A percentile compares a stretch with the other conserved stretches of the same genome.
phyloP scores from a whole-genome alignment of 441 rosid genomes.

The Erodium moschatum region DNA sequence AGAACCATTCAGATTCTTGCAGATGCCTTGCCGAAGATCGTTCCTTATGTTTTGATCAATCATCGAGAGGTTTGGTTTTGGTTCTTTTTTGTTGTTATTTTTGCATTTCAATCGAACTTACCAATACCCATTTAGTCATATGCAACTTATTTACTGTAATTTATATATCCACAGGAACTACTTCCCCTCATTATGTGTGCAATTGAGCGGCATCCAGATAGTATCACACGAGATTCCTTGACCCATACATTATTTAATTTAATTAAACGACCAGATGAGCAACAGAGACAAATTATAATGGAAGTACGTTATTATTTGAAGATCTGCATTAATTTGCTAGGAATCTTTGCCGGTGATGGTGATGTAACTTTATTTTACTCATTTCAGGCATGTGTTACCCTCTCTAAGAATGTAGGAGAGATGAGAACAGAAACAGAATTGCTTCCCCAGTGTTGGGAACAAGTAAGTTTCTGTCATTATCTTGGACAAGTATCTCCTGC shows the following conservation, averaged over 20 bases:
- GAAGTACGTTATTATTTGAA: constrained; percentile 52
- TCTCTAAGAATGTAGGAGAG: constrained; percentile 90
- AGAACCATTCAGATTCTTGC: constrained; percentile 94
- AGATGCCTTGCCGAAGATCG: constrained; percentile 93
- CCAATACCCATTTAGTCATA: neutral
- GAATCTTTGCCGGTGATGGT: constrained; percentile 18
- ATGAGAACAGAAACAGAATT: constrained; percentile 97
- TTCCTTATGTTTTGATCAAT: constrained; percentile 91
- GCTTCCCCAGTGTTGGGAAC: constrained; percentile 99
- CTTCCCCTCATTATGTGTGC: constrained; percentile 99
- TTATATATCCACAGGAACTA: constrained; percentile 54
- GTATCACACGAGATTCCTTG: constrained; percentile 72
- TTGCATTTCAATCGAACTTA: constrained; percentile 2
- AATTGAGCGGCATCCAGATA: constrained; percentile 88
- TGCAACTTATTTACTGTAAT: neutral
- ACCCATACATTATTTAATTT: constrained; percentile 88
- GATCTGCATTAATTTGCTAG: constrained; percentile 18
- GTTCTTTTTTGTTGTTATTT: constrained; percentile 14
- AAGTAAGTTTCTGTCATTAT: constrained; percentile 42
- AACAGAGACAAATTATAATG: constrained; percentile 90
- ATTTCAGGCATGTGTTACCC: constrained; percentile 84
- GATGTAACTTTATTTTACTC: constrained; percentile 23
- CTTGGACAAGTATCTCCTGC: constrained; percentile 18
- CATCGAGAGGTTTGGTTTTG: constrained; percentile 73
- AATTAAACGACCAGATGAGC: constrained; percentile 94